Percentiles rank a stretch among this genome's conserved stretches.
phyloP scores from a whole-genome alignment of 345 rosid species.

The Populus davidiana region DNA sequence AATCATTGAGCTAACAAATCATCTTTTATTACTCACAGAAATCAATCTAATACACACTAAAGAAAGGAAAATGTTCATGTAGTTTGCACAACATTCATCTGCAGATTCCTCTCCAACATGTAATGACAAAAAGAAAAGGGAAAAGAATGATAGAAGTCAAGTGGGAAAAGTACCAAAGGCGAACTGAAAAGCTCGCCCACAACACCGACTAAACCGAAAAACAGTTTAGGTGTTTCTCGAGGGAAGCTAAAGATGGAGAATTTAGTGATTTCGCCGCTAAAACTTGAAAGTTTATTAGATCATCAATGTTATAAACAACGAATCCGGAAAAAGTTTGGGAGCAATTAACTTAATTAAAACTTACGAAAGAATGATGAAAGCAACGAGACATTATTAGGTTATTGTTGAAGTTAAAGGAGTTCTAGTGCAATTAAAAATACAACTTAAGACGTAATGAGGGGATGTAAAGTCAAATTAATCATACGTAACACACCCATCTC shows the following conservation, averaged over 20 bases:
- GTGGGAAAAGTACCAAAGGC: conserved; percentile 10
- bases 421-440: neutral
- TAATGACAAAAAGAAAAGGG: neutral
- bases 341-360: neutral
- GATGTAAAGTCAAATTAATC: neutral
- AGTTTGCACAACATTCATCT: conserved; percentile 22
- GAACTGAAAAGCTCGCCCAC: conserved; percentile 13
- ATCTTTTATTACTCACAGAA: too few relatives aligned
- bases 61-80: neutral
- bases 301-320: neutral
- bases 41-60: neutral
- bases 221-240: neutral
- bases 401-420: neutral
- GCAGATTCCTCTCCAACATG: conserved; percentile 19
- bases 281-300: neutral
- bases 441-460: neutral
- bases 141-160: conserved; percentile 4
- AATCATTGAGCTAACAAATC: too few relatives aligned
- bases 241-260: conserved; percentile 14
- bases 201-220: conserved; percentile 20
- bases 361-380: neutral
- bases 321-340: neutral
- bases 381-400: neutral
- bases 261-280: neutral
- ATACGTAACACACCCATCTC: neutral